These are phyloP conservation scores for Coemansia sp. DNA, from an alignment of 192 early-diverging fungal genomes.

Conservation along the genomic window DNA sequence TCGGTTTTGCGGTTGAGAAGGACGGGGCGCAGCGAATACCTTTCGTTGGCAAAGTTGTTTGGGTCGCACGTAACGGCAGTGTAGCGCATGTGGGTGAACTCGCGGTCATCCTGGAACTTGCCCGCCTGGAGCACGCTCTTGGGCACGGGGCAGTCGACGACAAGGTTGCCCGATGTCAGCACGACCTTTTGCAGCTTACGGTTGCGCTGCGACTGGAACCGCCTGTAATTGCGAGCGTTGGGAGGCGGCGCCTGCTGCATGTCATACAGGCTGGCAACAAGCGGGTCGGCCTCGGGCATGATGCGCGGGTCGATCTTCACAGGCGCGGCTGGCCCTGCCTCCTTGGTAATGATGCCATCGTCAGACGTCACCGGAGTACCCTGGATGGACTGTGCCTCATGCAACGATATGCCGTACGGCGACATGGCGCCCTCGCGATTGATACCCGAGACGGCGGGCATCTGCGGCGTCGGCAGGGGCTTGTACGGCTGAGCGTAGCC, in stretches of 20 bases:
- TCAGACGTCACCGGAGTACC: constrained; percentile 40
- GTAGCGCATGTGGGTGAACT: constrained; percentile 95
- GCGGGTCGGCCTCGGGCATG: constrained; percentile 47
- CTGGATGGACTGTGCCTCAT: constrained; percentile 45
- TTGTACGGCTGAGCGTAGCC: constrained; percentile 31
- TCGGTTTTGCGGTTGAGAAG: constrained; percentile 79
- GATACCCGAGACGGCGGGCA: background rate
- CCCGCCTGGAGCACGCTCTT: constrained; percentile 58
- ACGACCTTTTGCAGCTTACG: constrained; percentile 60
- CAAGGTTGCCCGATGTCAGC: constrained; percentile 71
- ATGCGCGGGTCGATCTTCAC: constrained; percentile 48
- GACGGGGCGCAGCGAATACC: constrained; percentile 80
- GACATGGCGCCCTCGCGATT: background rate
- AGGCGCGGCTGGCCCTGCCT: constrained; percentile 9
- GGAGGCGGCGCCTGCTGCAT: constrained; percentile 46
- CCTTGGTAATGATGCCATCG: constrained; percentile 15
- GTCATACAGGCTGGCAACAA: constrained; percentile 49
- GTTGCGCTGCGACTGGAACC: constrained; percentile 54
- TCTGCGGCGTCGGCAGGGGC: constrained; percentile 48
- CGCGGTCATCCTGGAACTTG: constrained; percentile 62
- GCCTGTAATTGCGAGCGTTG: constrained; percentile 47
- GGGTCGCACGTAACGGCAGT: constrained; percentile 90
- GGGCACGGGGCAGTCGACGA: constrained; percentile 76
- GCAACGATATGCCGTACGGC: constrained; percentile 24
- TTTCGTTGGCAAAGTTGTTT: constrained; percentile 73